phyloP scores from a whole-genome alignment of 1,284 basidiomycete species.

The Trametes sp. region DNA sequence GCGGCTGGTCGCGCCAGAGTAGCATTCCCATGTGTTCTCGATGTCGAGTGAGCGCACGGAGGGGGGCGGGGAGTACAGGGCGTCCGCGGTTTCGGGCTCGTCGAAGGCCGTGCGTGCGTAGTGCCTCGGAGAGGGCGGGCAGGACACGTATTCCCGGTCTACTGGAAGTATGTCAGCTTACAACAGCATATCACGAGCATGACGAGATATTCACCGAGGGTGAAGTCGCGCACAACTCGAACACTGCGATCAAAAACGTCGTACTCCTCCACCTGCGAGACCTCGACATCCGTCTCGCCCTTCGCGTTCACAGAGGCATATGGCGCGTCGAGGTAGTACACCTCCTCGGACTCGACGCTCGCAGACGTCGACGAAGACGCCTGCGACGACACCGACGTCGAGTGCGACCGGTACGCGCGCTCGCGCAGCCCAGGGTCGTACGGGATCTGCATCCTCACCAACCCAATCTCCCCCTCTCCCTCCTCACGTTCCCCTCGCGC shows the following conservation, averaged over 20 bases:
- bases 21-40: conserved; percentile 5
- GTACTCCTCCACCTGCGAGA: not conserved
- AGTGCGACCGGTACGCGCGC: conserved; percentile 10
- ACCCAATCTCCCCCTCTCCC: not conserved
- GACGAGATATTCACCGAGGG: not conserved
- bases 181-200: not conserved
- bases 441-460: conserved; percentile 9
- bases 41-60: conserved; percentile 14
- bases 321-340: not conserved
- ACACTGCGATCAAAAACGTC: not conserved
- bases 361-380: conserved; percentile 7
- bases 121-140: conserved; percentile 6
- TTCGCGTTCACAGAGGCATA: not conserved
- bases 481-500: not conserved
- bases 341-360: conserved; percentile 9
- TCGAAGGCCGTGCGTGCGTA: not conserved
- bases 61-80: not conserved
- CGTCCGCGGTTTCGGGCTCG: not conserved
- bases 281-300: not conserved
- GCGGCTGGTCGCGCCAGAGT: conserved; percentile 11
- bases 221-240: too few species aligned
- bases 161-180: not conserved
- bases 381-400: conserved; percentile 12
- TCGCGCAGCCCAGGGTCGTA: conserved; percentile 12
- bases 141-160: conserved; percentile 12